Evolutionary conservation across 176 grass and related monocot species (phyloP).

Genomic region (Oryza glumipatula): DNA sequence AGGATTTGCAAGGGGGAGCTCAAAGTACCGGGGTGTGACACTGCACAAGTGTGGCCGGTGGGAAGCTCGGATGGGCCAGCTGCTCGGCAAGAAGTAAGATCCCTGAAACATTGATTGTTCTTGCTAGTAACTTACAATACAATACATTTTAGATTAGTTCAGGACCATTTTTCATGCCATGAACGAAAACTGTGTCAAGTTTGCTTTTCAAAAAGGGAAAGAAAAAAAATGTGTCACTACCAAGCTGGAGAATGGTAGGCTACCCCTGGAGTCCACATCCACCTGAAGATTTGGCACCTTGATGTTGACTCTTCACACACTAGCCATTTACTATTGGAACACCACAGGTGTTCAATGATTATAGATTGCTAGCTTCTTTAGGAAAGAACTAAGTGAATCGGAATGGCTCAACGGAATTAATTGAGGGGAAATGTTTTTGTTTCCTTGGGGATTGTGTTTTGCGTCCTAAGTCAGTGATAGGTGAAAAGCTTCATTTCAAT

Average conservation of each 20-base stretch:
- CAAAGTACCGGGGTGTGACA: conserved; percentile 81
- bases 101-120: conserved; percentile 20
- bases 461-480: conserved; percentile 19
- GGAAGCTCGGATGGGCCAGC: conserved; percentile 91
- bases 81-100: conserved; percentile 86
- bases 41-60: conserved; percentile 86
- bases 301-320: neutral
- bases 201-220: neutral
- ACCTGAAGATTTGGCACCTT: neutral
- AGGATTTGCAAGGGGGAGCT: conserved; percentile 77
- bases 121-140: neutral
- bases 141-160: neutral
- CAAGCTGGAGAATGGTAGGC: neutral
- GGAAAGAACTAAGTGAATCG: neutral
- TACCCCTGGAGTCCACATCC: neutral
- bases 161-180: neutral
- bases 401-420: neutral
- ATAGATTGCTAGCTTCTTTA: neutral
- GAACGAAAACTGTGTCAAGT: neutral
- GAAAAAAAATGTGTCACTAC: neutral
- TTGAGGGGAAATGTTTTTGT: conserved; percentile 4
- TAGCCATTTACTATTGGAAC: neutral
- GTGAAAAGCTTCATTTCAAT: neutral
- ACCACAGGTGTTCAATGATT: neutral
- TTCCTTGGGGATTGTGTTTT: neutral